Evolutionary conservation across 805 yeast species (phyloP), one percentile per base, ranked within the genome.

Genomic region (Ogataea neopini): DNA sequence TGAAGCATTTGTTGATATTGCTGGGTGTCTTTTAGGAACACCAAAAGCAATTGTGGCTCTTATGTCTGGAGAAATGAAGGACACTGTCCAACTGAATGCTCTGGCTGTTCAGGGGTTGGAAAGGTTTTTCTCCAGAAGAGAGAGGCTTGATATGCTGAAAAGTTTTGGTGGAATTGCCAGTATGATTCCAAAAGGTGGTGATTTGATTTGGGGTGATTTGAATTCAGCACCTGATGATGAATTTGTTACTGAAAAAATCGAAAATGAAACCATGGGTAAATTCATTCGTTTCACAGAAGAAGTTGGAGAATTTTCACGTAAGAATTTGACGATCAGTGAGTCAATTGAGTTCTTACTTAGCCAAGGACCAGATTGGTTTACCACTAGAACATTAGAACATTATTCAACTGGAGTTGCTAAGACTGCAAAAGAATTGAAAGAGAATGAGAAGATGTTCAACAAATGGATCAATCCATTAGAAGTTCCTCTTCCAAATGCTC

Each of bases 1-100:
- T 48, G 91, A 80, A 40, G 81, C 96, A 1, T 81, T 80, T 61
- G 82, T 94, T 33, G 94, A 94, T 63, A 86, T 94, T 49, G 80
- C 96, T 11, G 99, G 99, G 0, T 83, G 94, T n/a, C 68, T 81
- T 44, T 71, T 94, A 45, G 99, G 99, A 3, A 90, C 98, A 0
- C 99, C 99, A 2, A 94, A 94, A 64, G 86, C 96, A 1, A 79
- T 90, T 17, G 88, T 95, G 0, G 97, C 97, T 0, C 71, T 94
- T 49, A 67, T 94, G n/a, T 88, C 96, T 13, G 99, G 99, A 13
- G 99, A 94, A 68, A 94, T 94, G 98, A 88, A 84, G 65, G 99
- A 94, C 66, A 94, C 99, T 0, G 95, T 95, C 25, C 96, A 92
- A 61, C 73, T 94, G 63, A 94, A 94, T 64, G 85, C 94, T 3